Conservation (phyloP, 1,284 basidiomycete species). For the Ceratobasidium sp. region DNA sequence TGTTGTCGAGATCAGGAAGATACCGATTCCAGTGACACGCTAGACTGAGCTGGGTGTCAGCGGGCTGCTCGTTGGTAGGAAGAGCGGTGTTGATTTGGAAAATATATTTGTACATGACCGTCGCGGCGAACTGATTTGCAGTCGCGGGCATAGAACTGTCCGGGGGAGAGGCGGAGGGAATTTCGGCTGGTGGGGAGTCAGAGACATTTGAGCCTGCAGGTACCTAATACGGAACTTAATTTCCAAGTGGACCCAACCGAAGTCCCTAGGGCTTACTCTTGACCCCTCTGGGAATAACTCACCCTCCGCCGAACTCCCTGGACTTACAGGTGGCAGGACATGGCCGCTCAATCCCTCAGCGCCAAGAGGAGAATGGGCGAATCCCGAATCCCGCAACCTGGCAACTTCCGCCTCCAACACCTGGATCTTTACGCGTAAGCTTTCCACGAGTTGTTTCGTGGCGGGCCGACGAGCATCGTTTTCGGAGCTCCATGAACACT, state of each 20-base stretch:
- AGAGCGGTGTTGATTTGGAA: slow-evolving; percentile 7
- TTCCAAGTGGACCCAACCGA: not conserved
- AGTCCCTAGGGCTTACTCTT: not conserved
- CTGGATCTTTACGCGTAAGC: slow-evolving; percentile 30
- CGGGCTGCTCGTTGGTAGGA: not conserved
- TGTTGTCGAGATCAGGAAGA: not conserved
- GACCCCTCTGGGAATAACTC: not conserved
- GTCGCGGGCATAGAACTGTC: not conserved
- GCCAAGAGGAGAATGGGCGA: no score
- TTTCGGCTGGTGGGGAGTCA: not conserved
- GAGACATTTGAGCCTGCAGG: not conserved
- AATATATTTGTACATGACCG: slow-evolving; percentile 11
- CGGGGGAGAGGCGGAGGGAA: not conserved
- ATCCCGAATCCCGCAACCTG: not conserved
- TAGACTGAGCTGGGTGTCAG: not conserved
- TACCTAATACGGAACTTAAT: not conserved
- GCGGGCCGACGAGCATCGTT: slow-evolving; percentile 32
- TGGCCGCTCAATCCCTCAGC: not conserved
- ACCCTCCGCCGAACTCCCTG: not conserved
- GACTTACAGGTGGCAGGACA: not conserved
- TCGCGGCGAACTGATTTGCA: not conserved
- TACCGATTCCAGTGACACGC: slow-evolving; percentile 18
- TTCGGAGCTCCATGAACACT: slow-evolving; percentile 40
- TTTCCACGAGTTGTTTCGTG: slow-evolving; percentile 35
- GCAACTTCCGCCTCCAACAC: slow-evolving; percentile 29